These are phyloP conservation scores for Camelina neglecta DNA, from an alignment of 345 rosid genomes.

Conservation along the genomic window DNA sequence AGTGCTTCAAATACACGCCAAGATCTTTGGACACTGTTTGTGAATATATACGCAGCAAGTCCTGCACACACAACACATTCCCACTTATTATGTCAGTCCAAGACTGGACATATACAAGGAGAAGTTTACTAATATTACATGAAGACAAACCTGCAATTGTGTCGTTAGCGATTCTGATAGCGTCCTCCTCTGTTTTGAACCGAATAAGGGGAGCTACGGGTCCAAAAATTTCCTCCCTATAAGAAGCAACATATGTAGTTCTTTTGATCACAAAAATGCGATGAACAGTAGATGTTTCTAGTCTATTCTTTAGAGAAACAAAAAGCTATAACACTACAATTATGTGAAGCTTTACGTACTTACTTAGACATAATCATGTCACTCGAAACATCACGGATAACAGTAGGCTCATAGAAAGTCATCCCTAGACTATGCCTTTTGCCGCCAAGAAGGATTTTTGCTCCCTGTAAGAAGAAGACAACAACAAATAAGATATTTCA, in stretches of 20 bases:
- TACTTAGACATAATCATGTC: slow-evolving; percentile 85
- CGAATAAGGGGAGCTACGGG: slow-evolving; percentile 90
- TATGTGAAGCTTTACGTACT: slow-evolving; percentile 23
- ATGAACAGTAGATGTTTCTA: slow-evolving; percentile 19
- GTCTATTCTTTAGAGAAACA: background rate
- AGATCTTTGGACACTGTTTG: slow-evolving; percentile 79
- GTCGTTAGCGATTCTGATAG: slow-evolving; percentile 77
- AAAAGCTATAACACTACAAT: slow-evolving; percentile 4
- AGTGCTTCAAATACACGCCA: slow-evolving; percentile 97
- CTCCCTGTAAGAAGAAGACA: slow-evolving; percentile 67
- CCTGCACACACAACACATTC: slow-evolving; percentile 53
- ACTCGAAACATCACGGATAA: slow-evolving; percentile 65
- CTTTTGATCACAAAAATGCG: background rate
- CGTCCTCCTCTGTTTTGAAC: slow-evolving; percentile 92
- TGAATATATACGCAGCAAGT: slow-evolving; percentile 92
- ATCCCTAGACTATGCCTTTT: slow-evolving; percentile 90
- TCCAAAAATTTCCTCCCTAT: slow-evolving; percentile 94
- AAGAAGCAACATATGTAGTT: slow-evolving; percentile 10
- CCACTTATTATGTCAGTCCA: slow-evolving; percentile 16
- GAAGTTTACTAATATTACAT: slow-evolving; percentile 9
- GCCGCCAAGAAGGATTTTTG: slow-evolving; percentile 89
- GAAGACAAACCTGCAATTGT: slow-evolving; percentile 73
- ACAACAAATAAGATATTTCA: slow-evolving; percentile 25
- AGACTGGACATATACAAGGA: background rate
- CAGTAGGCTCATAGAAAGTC: slow-evolving; percentile 95